Base-by-base conservation (phyloP, 495 filamentous ascomycete species). In the Melanomma pulvis-pyrius region DNA sequence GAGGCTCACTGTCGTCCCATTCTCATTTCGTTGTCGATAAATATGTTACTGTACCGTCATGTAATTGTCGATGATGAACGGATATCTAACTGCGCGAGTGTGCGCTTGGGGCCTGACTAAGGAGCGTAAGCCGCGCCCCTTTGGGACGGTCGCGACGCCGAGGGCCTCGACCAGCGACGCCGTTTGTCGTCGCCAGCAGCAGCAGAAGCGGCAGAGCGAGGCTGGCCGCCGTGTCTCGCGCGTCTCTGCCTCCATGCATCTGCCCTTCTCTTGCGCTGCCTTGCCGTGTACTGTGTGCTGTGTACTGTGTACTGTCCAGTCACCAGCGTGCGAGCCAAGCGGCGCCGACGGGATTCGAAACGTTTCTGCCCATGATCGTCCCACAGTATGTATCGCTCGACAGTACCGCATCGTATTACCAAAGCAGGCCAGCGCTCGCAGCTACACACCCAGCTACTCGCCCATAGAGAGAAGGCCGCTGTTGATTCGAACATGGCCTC, bases 11-110 rank as follows among this genome's bases (percentile, higher is more conserved):
- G 39, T 44, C 39, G 39, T 15, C 39, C 39, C 39, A 44, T 44
- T 44, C 39, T 44, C 39, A 17, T 15, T 44, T 15, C 5, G 39
- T 17, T 12, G 39, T 44, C 39, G 8, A 25, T 15, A 21, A 39
- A 65, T 65, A 61, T 61, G 64, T 61, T 67, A 67, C 64, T 67
- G 39, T 44, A 44, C 17, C 13, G 39, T 44, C 39, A 44, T 44
- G 39, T 44, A 44, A 15, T 44, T 44, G 39, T 44, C 39, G 13
- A 15, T n/a, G 39, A 44, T 6, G 39, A 44, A n/a, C 39, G 8
- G 39, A 44, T 44, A 44, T 44, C 8, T 44, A 44, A 44, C 50
- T 29, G 50, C 50, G 50, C 17, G 48, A n/a, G 39, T 15, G 39
- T 15, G 17, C 8, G 39, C 39, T 17, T 12, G 13, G 39, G 17